Evolutionary conservation across 1,284 basidiomycete genomes (phyloP), one percentile per base, ranked within the genome.

Genomic region (Ustilago xerochloae): DNA sequence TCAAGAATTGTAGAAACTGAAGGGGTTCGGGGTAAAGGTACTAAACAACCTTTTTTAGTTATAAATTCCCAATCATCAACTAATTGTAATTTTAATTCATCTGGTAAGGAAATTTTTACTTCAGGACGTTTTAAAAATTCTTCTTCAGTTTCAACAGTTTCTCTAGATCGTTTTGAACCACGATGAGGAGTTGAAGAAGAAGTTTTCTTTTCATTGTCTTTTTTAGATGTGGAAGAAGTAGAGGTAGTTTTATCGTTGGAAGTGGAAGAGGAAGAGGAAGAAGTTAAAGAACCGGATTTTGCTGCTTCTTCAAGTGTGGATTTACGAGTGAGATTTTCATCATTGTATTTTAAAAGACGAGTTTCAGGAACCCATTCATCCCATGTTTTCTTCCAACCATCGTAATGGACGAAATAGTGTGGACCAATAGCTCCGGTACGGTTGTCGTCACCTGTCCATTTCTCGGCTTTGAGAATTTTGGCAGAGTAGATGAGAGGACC

Each of bases 361-460:
- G 86, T 85, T 43, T 90, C 89, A 1, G 93, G 92, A 0, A 98
- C 96, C 94, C 94, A 98, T 87, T 99, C 96, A 86, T 98, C 96
- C 96, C 96, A 98, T 91, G 93, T 95, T 85, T 94, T 92, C 85
- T 98, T 99, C 97, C 97, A 99, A 5, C 97, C 97, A 84, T 97
- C 95, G 88, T 99, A 99, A 85, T 99, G 97, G 24, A 99, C 95
- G 72, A 92, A 91, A 85, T 93, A 99, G 80, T 97, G 93, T 6
- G 90, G 89, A 1, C 94, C 94, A 1, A 89, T 85, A 6, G 87
- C 85, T 3, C 91, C 91, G 0, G 58, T 59, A 41, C 89, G 87
- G 7, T 91, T 90, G 56, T 89, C 90, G 4, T 88, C 86, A 77
- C 91, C 91, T 60, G 91, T 90, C 87, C 90, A 92, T 51, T 88